These are phyloP conservation scores for Trichoderma simmonsii DNA, from an alignment of 2,329 filamentous ascomycete species.

Conservation along the genomic window DNA sequence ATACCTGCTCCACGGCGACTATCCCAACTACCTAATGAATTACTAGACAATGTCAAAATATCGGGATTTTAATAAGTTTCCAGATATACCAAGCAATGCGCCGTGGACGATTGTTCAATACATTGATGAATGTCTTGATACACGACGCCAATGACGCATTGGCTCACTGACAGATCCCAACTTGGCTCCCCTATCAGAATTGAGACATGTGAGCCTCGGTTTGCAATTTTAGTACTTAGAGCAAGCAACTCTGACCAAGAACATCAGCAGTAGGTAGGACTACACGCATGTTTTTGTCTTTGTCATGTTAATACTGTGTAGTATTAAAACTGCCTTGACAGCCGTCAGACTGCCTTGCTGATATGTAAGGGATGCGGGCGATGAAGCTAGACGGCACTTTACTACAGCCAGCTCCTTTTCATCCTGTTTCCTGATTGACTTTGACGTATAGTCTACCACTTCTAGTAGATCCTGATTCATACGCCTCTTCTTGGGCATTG, in stretches of 20 bases:
- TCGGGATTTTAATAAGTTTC: no score
- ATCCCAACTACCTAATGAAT: no score
- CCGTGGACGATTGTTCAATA: rapidly evolving
- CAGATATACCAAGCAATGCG: rapidly evolving
- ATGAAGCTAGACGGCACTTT: background rate
- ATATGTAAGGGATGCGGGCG: background rate
- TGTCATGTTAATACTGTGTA: no score
- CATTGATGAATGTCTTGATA: no score
- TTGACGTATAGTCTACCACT: background rate
- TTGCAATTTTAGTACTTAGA: background rate
- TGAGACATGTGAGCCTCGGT: no score
- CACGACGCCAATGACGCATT: no score
- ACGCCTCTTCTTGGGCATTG: background rate
- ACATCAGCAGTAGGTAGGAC: background rate
- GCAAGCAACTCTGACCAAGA: background rate
- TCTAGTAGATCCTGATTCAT: background rate
- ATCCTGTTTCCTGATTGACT: background rate
- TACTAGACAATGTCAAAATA: no score
- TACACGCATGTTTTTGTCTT: background rate
- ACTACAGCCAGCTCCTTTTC: background rate
- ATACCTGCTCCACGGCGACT: background rate
- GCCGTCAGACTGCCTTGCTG: background rate
- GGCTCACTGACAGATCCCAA: no score
- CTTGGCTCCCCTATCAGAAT: no score
- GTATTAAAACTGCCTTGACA: background rate